Percentiles rank a stretch among this genome's conserved stretches.
Conservation (phyloP, 257 asterid species). For the Knoxia roxburghii region DNA sequence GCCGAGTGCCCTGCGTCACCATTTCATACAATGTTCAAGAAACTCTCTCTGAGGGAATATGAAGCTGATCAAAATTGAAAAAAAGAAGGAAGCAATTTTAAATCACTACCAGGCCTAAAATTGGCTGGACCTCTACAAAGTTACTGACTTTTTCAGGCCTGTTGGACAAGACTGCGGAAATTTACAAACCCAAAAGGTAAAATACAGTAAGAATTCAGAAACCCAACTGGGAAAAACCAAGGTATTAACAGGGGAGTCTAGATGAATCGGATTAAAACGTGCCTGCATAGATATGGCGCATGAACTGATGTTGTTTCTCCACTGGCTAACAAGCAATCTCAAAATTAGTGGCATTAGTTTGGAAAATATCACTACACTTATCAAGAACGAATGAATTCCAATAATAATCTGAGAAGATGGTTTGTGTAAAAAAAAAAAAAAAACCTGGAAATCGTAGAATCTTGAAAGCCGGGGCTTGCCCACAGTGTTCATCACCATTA, state of each 20-base stretch:
- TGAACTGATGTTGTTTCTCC: conserved; percentile 28
- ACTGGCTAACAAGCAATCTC: conserved; percentile 13
- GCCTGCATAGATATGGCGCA: conserved; percentile 33
- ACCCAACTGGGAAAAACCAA: not conserved
- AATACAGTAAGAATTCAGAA: not conserved
- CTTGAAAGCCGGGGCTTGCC: conserved; percentile 33
- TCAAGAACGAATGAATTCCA: not conserved
- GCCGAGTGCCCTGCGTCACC: conserved; percentile 22
- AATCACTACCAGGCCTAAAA: conserved; percentile 26
- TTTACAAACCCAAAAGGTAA: not conserved
- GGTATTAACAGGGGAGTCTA: not conserved
- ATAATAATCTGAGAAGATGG: not conserved
- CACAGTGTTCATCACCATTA: conserved; percentile 29
- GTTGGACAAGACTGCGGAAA: conserved; percentile 23
- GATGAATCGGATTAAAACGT: not conserved
- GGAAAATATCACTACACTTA: not conserved
- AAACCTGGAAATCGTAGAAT: conserved; percentile 33
- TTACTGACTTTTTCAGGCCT: conserved; percentile 32
- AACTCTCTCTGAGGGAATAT: too few species aligned
- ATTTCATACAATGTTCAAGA: not conserved
- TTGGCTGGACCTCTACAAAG: conserved; percentile 24
- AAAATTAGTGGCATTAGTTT: too few species aligned
- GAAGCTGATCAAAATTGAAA: too few species aligned
- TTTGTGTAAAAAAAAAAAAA: not conserved
- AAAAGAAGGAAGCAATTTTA: not conserved